Percentiles rank a stretch among this genome's conserved stretches.
Conservation (phyloP, 257 asterid species). For the Paulownia fortunei region DNA sequence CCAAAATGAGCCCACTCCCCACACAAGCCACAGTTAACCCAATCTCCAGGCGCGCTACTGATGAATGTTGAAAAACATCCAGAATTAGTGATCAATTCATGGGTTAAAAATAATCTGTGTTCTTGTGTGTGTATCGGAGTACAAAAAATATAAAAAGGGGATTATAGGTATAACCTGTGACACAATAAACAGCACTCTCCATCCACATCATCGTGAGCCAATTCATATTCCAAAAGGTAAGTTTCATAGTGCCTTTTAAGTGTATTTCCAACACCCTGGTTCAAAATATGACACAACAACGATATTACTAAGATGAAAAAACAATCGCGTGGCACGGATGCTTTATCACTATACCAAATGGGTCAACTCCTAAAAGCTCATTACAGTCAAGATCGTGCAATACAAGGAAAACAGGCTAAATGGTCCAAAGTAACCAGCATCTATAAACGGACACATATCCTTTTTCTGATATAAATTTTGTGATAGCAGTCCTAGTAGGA, state of each 20-base stretch:
- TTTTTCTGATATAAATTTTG: too few species aligned
- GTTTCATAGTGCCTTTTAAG: slow-evolving; percentile 97
- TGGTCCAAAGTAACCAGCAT: not conserved
- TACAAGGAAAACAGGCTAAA: not conserved
- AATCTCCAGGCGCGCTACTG: slow-evolving; percentile 99
- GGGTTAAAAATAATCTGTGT: not conserved
- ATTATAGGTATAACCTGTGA: slow-evolving; percentile 64
- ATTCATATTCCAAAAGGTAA: slow-evolving; percentile 93
- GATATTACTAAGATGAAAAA: not conserved
- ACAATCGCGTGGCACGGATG: too few species aligned
- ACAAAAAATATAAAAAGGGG: not conserved
- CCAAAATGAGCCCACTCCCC: slow-evolving; percentile 99
- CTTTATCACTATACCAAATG: too few species aligned
- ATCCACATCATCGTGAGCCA: slow-evolving; percentile 98
- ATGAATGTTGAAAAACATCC: slow-evolving; percentile 24
- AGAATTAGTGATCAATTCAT: slow-evolving; percentile 39
- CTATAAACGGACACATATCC: too few species aligned
- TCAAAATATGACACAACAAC: slow-evolving; percentile 15
- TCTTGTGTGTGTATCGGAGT: not conserved
- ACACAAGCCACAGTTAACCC: slow-evolving; percentile 98
- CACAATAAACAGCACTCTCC: slow-evolving; percentile 99
- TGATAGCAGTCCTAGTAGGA: too few species aligned
- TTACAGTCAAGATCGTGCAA: not conserved
- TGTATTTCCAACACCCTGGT: slow-evolving; percentile 97
- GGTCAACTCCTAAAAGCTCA: not conserved